Percentiles rank a stretch among this genome's conserved stretches.
These are phyloP conservation scores for Rosa persica DNA, from an alignment of 306 rosid species.

Conservation along the genomic window DNA sequence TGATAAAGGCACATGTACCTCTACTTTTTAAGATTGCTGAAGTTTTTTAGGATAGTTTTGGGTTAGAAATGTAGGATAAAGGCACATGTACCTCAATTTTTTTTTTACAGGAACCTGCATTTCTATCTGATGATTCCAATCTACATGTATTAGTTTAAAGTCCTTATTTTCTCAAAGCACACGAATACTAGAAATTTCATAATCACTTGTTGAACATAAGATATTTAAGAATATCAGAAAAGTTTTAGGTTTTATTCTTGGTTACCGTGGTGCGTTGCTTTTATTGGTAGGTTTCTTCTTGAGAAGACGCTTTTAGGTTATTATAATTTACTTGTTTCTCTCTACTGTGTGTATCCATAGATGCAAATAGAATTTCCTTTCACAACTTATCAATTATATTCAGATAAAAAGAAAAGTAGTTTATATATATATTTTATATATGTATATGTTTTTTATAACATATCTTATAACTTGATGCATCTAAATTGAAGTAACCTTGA, in stretches of 20 bases:
- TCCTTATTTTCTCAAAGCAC: not conserved
- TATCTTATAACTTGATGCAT: not conserved
- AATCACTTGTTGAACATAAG: not conserved
- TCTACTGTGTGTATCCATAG: not conserved
- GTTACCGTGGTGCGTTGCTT: not conserved
- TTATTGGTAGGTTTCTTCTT: not conserved
- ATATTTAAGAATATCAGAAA: not conserved
- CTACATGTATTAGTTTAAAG: not conserved
- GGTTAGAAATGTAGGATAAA: not conserved
- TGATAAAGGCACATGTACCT: too few relatives aligned
- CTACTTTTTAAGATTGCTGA: too few relatives aligned
- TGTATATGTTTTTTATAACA: not conserved
- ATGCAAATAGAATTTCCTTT: not conserved
- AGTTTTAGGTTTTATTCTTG: not conserved
- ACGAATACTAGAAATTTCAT: not conserved
- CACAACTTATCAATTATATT: not conserved
- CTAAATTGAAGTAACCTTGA: not conserved
- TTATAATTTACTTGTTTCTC: constrained; percentile 2
- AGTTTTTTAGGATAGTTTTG: not conserved
- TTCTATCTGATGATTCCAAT: not conserved
- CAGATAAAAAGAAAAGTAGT: not conserved
- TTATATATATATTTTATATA: not conserved
- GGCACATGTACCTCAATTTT: not conserved
- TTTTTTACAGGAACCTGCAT: not conserved
- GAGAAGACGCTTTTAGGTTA: not conserved